These are phyloP conservation scores for Vinca minor DNA, from an alignment of 257 asterid species.

Conservation along the genomic window DNA sequence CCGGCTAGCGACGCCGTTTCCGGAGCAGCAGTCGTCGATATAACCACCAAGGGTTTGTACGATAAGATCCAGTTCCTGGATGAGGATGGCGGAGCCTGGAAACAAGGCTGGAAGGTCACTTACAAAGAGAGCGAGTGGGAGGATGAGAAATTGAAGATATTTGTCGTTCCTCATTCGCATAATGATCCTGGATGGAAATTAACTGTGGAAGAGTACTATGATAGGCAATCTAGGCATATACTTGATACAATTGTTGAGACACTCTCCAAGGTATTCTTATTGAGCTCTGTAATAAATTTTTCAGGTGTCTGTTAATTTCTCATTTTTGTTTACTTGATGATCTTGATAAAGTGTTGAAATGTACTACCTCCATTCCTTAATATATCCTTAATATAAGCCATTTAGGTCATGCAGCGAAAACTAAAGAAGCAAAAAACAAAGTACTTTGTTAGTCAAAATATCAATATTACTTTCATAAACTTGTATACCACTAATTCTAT, in stretches of 20 bases:
- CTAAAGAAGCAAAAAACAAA: no score
- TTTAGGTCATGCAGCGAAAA: no score
- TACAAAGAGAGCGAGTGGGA: slow-evolving; percentile 90
- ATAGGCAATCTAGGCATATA: slow-evolving; percentile 79
- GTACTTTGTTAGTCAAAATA: no score
- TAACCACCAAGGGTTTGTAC: slow-evolving; percentile 73
- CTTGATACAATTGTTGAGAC: slow-evolving; percentile 80
- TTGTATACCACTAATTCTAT: no score
- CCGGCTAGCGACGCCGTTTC: slow-evolving; percentile 39
- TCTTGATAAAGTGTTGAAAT: background rate
- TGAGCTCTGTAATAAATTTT: background rate
- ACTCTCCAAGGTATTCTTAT: slow-evolving; percentile 48
- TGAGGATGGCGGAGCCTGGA: slow-evolving; percentile 97
- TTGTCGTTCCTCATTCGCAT: slow-evolving; percentile 97
- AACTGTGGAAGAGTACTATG: slow-evolving; percentile 91
- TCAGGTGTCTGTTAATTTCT: background rate
- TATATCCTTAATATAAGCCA: no score
- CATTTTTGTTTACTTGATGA: background rate
- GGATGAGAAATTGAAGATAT: slow-evolving; percentile 78
- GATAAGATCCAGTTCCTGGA: slow-evolving; percentile 87
- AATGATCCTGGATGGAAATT: slow-evolving; percentile 98
- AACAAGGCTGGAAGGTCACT: slow-evolving; percentile 91
- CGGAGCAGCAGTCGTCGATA: slow-evolving; percentile 68
- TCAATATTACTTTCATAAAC: no score
- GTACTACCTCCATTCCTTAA: background rate